Percentiles rank a stretch among this genome's conserved stretches.
These are phyloP conservation scores for Typha latifolia DNA, from an alignment of 176 grass and related monocot genomes.

Conservation along the genomic window DNA sequence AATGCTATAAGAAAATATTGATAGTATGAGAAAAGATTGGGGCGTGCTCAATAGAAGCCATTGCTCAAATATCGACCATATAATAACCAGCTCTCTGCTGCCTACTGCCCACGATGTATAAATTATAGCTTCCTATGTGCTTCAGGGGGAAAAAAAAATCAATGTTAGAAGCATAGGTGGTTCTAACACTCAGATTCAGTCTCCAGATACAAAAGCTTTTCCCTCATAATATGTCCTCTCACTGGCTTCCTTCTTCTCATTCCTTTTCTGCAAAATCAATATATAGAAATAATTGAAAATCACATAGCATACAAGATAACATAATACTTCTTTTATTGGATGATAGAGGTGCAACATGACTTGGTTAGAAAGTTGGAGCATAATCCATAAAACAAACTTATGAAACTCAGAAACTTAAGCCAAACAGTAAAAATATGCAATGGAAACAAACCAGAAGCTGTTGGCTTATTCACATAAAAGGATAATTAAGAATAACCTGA, in stretches of 20 bases:
- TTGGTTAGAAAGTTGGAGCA: too few relatives aligned
- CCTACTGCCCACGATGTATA: too few relatives aligned
- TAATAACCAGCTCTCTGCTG: too few relatives aligned
- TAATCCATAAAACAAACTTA: too few relatives aligned
- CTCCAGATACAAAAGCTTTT: slow-evolving; percentile 71
- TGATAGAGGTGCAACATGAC: too few relatives aligned
- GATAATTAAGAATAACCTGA: slow-evolving; percentile 42
- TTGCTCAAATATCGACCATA: too few relatives aligned
- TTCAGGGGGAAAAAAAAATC: slow-evolving; percentile 1
- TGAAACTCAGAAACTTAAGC: too few relatives aligned
- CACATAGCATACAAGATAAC: neutral
- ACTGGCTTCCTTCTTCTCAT: slow-evolving; percentile 97
- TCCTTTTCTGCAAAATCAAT: slow-evolving; percentile 67
- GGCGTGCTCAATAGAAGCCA: too few relatives aligned
- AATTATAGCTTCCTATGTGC: too few relatives aligned
- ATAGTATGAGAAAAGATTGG: neutral
- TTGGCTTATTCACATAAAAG: neutral
- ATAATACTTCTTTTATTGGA: too few relatives aligned
- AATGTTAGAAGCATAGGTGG: neutral
- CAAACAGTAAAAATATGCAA: too few relatives aligned
- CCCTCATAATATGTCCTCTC: slow-evolving; percentile 91
- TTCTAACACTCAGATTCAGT: slow-evolving; percentile 19
- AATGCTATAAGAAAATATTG: neutral
- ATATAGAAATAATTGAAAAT: slow-evolving; percentile 16
- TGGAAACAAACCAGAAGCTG: too few relatives aligned